These are phyloP conservation scores for Chloroidium sp. DNA, from an alignment of 163 green algal species.

Conservation along the genomic window DNA sequence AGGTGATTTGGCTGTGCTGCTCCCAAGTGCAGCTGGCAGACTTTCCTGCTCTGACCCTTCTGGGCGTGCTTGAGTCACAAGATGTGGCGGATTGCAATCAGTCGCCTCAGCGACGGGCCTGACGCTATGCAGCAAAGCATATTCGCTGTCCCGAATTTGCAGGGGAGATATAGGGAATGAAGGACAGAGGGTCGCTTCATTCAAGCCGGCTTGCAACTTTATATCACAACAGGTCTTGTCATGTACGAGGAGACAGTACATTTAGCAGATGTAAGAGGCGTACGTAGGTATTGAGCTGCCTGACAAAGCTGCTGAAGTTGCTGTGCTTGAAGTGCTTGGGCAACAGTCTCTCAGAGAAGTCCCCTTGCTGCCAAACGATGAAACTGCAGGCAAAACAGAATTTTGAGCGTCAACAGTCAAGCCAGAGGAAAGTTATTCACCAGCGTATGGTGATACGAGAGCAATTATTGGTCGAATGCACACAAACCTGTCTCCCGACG, in stretches of 20 bases:
- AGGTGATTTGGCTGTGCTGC: too few relatives aligned
- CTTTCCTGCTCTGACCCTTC: background rate
- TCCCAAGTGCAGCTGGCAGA: background rate
- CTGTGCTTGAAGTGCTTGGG: conserved; percentile 98
- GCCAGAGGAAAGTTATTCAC: background rate
- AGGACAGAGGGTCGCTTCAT: background rate
- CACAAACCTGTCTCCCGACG: conserved; percentile 60
- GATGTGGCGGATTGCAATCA: background rate
- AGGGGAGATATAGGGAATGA: background rate
- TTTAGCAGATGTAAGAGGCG: conserved; percentile 7
- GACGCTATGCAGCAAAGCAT: too few relatives aligned
- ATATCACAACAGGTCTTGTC: background rate
- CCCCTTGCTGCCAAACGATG: conserved; percentile 85
- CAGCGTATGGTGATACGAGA: background rate
- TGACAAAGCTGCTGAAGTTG: conserved; percentile 96
- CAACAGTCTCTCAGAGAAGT: conserved; percentile 86
- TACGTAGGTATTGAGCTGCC: conserved; percentile 99
- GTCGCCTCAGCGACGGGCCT: too few relatives aligned
- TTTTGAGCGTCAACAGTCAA: background rate
- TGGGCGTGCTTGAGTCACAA: background rate
- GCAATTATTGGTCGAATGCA: background rate
- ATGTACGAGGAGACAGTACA: background rate
- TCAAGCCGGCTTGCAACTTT: background rate
- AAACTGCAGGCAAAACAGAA: conserved; percentile 59
- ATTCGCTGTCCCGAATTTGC: background rate